Percentiles rank a stretch among this genome's conserved stretches.
These are phyloP conservation scores for Albophoma yamanashiensis DNA, from an alignment of 2,329 filamentous ascomycete species.

Conservation along the genomic window DNA sequence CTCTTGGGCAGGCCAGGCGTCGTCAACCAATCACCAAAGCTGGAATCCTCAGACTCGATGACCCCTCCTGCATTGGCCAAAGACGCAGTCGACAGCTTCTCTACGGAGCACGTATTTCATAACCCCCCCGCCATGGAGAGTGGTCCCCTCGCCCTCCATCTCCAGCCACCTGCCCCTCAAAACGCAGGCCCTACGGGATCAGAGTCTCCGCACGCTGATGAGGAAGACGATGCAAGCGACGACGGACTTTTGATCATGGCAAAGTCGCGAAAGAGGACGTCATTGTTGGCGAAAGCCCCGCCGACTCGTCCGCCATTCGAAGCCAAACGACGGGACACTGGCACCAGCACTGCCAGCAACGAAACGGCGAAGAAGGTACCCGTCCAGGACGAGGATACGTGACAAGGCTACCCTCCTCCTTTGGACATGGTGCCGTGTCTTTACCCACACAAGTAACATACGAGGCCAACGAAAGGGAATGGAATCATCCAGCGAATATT, in stretches of 20 bases:
- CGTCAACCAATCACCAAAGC: conserved; percentile 30
- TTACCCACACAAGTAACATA: not conserved
- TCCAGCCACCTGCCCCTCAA: conserved; percentile 8
- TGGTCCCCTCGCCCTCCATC: conserved; percentile 18
- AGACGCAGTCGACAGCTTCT: conserved; percentile 34
- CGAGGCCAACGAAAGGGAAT: not conserved
- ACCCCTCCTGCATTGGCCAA: conserved; percentile 41
- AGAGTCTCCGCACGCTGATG: conserved; percentile 13
- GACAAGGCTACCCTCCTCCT: not conserved
- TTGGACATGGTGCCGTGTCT: not conserved
- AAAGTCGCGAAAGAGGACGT: conserved; percentile 35
- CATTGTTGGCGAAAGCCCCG: conserved; percentile 6
- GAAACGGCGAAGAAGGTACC: conserved; percentile 52
- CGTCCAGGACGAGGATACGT: conserved; percentile 21
- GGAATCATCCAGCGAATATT: not conserved
- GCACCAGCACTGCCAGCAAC: conserved; percentile 49
- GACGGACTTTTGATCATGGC: conserved; percentile 45
- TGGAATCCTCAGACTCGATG: conserved; percentile 43
- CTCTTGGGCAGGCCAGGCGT: conserved; percentile 40
- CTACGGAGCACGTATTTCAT: conserved; percentile 29
- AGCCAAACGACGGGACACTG: conserved; percentile 44
- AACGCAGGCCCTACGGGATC: conserved; percentile 1
- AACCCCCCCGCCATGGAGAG: conserved; percentile 21
- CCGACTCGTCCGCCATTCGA: conserved; percentile 19
- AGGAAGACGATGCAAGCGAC: conserved; percentile 40